Conservation (phyloP, 1,139 yeast species). For the Lodderomyces theae region DNA sequence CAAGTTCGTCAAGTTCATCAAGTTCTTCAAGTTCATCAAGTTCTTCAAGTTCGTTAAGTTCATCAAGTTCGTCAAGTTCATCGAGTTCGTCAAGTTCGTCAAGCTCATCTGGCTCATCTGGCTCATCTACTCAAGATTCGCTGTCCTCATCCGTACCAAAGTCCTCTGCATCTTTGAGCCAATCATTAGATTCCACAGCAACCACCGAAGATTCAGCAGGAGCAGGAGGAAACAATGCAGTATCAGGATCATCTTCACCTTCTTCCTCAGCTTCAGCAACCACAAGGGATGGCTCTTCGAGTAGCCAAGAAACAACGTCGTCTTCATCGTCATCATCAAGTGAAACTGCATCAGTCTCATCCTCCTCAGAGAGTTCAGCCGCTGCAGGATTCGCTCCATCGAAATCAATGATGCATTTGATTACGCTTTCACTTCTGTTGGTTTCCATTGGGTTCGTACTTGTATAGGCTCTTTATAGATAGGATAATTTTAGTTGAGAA, state of each 20-base stretch:
- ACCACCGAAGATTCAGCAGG: neutral
- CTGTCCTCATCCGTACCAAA: neutral
- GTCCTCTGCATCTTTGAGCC: neutral
- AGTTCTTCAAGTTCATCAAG: conserved; percentile 6
- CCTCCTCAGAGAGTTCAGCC: conserved; percentile 4
- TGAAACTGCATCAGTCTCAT: neutral
- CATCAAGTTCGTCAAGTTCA: conserved; percentile 2
- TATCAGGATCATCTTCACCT: neutral
- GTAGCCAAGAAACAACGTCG: neutral
- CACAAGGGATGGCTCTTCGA: neutral
- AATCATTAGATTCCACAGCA: neutral
- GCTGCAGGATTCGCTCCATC: neutral
- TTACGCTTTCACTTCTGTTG: neutral
- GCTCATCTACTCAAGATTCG: neutral
- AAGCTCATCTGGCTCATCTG: neutral
- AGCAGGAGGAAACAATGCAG: neutral
- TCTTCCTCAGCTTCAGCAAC: neutral
- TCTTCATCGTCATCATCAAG: conserved; percentile 3
- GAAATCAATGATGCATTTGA: neutral
- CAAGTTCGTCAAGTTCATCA: conserved; percentile 1
- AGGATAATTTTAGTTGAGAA: too few relatives aligned
- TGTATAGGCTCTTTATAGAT: neutral
- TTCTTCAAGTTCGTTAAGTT: neutral
- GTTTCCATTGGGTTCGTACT: neutral
- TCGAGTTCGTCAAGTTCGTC: neutral